Evolutionary conservation across 805 yeast species (phyloP).

Genomic region (Zygosaccharomyces gambellarensis): DNA sequence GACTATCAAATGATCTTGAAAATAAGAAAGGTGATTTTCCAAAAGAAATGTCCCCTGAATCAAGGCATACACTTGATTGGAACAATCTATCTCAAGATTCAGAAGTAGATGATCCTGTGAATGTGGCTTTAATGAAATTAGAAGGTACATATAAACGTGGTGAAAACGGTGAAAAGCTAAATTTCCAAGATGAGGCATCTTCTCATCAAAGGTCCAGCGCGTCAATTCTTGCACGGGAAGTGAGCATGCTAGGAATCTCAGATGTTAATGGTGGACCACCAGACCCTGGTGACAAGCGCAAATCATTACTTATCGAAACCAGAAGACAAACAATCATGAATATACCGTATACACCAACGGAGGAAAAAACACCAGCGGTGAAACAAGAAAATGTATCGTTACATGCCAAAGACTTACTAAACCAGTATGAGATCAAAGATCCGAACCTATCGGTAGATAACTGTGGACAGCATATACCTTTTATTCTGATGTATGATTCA

Average conservation of each 20-base stretch:
- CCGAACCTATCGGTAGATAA: conserved; percentile 25
- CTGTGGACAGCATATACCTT: conserved; percentile 66
- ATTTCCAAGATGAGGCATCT: background rate
- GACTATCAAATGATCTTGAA: background rate
- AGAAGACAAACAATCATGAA: conserved; percentile 38
- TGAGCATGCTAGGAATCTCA: conserved; percentile 17
- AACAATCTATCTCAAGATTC: conserved; percentile 84
- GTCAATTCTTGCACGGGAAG: conserved; percentile 16
- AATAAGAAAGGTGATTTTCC: conserved; percentile 8
- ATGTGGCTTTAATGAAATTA: conserved; percentile 67
- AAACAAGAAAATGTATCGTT: conserved; percentile 3
- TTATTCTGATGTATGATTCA: conserved; percentile 69
- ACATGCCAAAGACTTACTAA: conserved; percentile 24
- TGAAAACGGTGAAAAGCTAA: conserved; percentile 8
- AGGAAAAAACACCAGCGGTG: conserved; percentile 9
- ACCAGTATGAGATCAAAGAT: conserved; percentile 27
- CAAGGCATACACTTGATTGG: conserved; percentile 51
- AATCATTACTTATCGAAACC: conserved; percentile 35
- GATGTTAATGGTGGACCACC: conserved; percentile 12
- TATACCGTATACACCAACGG: conserved; percentile 35
- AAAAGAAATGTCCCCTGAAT: conserved; percentile 1
- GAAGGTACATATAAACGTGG: conserved; percentile 54
- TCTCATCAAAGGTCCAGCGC: conserved; percentile 16
- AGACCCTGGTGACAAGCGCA: conserved; percentile 23
- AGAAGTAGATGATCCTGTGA: conserved; percentile 61